Percentiles rank a stretch among this genome's conserved stretches.
Evolutionary conservation across 148 eudicot genomes (phyloP).

Genomic region (Amaranthus hypochondriacus): DNA sequence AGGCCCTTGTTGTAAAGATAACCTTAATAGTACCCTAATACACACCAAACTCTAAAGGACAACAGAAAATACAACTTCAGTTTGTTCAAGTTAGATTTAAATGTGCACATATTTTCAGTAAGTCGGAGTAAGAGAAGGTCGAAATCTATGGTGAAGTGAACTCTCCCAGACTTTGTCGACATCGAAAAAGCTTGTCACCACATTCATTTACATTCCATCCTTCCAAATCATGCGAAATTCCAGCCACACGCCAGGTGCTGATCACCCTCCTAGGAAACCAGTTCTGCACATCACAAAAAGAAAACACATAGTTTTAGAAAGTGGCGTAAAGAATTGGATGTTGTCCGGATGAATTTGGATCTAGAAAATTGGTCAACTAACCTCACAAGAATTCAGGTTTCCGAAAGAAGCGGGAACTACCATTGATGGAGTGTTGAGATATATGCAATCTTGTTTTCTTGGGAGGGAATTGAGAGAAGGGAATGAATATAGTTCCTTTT

Average conservation of each 20-base stretch:
- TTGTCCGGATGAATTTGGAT: no score
- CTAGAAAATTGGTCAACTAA: slow-evolving; percentile 1
- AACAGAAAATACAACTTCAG: no score
- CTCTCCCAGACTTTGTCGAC: slow-evolving; percentile 54
- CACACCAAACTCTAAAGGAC: no score
- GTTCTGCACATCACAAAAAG: slow-evolving; percentile 27
- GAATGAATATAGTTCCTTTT: slow-evolving; percentile 57
- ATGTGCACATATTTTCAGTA: no score
- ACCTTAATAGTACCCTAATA: no score
- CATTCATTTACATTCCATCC: slow-evolving; percentile 63
- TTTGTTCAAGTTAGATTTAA: no score
- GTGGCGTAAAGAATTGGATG: no score
- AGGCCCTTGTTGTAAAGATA: no score
- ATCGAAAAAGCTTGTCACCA: slow-evolving; percentile 37
- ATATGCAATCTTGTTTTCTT: slow-evolving; percentile 48
- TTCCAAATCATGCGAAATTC: slow-evolving; percentile 50
- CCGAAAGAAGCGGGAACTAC: slow-evolving; percentile 51
- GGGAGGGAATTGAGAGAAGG: slow-evolving; percentile 56
- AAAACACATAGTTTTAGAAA: no score
- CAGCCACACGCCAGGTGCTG: slow-evolving; percentile 56
- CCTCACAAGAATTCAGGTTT: slow-evolving; percentile 81
- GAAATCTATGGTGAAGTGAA: slow-evolving; percentile 46
- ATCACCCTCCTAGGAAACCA: slow-evolving; percentile 66
- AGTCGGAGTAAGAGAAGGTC: slow-evolving; percentile 7
- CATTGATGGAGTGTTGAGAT: slow-evolving; percentile 56